phyloP scores from a whole-genome alignment of 768 basidiomycete species.

The Amanita muscaria region DNA sequence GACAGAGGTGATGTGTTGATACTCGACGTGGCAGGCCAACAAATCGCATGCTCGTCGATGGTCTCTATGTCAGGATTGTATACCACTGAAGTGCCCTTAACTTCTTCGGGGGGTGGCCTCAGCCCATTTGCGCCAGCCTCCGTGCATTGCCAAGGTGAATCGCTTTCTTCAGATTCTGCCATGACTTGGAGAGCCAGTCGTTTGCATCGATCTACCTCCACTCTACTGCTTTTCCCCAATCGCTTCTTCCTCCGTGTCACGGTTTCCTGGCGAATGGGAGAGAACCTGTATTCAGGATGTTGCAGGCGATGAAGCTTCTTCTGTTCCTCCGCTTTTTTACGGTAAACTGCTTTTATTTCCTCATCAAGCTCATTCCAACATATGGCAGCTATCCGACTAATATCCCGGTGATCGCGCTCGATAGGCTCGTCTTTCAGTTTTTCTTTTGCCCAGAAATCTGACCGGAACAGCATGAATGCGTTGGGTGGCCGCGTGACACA shows the following conservation, averaged over 20 bases:
- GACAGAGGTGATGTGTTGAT: too few species aligned
- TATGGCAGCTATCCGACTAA: slow-evolving; percentile 55
- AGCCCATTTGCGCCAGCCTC: too few species aligned
- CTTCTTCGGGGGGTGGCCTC: too few species aligned
- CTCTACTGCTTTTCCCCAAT: slow-evolving; percentile 19
- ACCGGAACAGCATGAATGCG: slow-evolving; percentile 69
- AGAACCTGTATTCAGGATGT: slow-evolving; percentile 50
- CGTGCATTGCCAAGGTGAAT: slow-evolving; percentile 9
- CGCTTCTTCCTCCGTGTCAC: background rate
- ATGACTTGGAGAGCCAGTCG: slow-evolving; percentile 25
- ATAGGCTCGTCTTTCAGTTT: slow-evolving; percentile 37
- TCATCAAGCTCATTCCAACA: slow-evolving; percentile 48
- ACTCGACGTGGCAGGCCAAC: too few species aligned
- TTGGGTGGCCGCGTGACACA: slow-evolving; percentile 67
- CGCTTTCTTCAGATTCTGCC: slow-evolving; percentile 24
- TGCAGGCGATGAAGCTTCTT: slow-evolving; percentile 38
- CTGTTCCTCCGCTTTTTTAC: slow-evolving; percentile 30
- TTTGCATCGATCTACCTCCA: slow-evolving; percentile 29
- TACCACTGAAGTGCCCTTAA: too few species aligned
- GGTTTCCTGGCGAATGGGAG: slow-evolving; percentile 27
- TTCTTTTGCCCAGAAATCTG: slow-evolving; percentile 47
- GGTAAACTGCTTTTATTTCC: slow-evolving; percentile 33
- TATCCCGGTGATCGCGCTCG: slow-evolving; percentile 58
- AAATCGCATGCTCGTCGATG: too few species aligned
- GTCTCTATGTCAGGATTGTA: too few species aligned